Percentiles rank a stretch among this genome's conserved stretches.
These are phyloP conservation scores for Potentilla sterilis DNA, from an alignment of 306 rosid genomes.

Conservation along the genomic window DNA sequence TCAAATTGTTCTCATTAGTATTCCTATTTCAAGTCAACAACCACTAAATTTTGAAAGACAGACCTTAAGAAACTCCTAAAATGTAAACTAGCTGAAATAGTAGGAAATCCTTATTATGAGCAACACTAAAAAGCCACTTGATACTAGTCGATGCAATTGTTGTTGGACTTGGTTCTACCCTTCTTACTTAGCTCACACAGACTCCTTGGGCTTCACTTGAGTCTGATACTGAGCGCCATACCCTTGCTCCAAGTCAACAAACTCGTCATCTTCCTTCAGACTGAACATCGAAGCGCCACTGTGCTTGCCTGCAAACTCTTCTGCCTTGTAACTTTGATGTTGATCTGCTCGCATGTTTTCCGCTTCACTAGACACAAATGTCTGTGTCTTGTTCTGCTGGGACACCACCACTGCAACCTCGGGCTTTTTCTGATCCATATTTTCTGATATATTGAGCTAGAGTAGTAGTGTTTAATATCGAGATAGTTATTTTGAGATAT, in stretches of 20 bases:
- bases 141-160: neutral
- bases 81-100: neutral
- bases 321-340: neutral
- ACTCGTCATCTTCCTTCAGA: neutral
- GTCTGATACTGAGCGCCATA: neutral
- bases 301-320: neutral
- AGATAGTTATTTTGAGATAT: neutral
- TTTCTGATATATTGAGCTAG: neutral
- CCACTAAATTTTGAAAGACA: neutral
- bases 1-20: neutral
- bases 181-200: neutral
- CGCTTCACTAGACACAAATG: neutral
- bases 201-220: neutral
- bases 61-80: too few species aligned
- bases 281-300: neutral
- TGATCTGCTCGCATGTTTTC: neutral
- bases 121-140: too few species aligned
- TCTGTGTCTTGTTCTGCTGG: neutral
- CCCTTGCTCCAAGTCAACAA: conserved; percentile 7
- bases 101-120: neutral
- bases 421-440: neutral
- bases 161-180: too few species aligned
- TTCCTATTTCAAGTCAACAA: neutral
- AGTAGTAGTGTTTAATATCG: neutral
- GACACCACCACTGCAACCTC: neutral